phyloP scores from a whole-genome alignment of 2,329 filamentous ascomycete genomes.

The Rhynchosporium secalis region DNA sequence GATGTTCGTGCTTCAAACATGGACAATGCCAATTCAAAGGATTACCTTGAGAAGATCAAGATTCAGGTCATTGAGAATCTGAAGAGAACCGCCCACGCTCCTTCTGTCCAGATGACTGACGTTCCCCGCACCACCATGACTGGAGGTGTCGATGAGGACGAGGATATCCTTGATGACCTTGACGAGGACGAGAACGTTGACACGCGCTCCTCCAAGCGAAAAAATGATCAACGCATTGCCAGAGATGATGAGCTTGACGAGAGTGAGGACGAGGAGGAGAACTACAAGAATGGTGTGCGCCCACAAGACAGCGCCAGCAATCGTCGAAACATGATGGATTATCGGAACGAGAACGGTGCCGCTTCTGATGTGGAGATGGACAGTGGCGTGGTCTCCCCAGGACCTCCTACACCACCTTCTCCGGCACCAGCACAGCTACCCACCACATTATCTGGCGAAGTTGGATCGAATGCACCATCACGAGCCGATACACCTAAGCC shows the following conservation, averaged over 20 bases:
- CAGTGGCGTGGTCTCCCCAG: conserved; percentile 46
- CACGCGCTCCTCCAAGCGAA: conserved; percentile 74
- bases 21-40: conserved; percentile 84
- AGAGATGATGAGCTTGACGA: conserved; percentile 82
- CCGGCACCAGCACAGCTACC: neutral
- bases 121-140: conserved; percentile 62
- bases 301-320: conserved; percentile 50
- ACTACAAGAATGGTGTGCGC: conserved; percentile 66
- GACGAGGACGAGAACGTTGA: conserved; percentile 89
- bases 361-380: conserved; percentile 51
- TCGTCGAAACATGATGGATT: conserved; percentile 61
- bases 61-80: conserved; percentile 83
- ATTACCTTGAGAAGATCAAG: conserved; percentile 81
- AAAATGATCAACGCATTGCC: conserved; percentile 76
- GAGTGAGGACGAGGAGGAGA: conserved; percentile 86
- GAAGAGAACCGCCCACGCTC: conserved; percentile 79
- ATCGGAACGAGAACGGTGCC: conserved; percentile 54
- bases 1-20: conserved; percentile 87
- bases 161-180: conserved; percentile 64
- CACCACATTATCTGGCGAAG: conserved; percentile 22
- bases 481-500: conserved; percentile 34
- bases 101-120: conserved; percentile 89
- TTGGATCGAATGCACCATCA: conserved; percentile 37
- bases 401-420: conserved; percentile 12
- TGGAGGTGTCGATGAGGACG: conserved; percentile 66